Base-by-base conservation (phyloP, 2,329 filamentous ascomycete genomes). In the Trichothecium roseum region DNA sequence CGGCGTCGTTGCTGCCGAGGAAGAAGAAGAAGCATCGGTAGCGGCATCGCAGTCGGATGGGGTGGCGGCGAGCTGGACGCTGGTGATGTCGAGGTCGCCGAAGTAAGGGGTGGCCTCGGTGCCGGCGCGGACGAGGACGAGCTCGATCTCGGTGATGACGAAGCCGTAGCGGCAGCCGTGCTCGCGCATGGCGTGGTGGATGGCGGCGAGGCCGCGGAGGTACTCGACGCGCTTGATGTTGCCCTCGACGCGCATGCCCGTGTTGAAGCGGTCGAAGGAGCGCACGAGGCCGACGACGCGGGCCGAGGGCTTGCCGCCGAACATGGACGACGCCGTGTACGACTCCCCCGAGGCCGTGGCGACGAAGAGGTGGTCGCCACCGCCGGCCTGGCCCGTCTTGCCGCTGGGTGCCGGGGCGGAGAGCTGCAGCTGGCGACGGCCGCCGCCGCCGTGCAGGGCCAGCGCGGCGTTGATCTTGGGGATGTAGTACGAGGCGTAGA, bases 141-240 rank as follows among this genome's bases (percentile, higher is more conserved):
- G 78, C 62, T 96, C 89, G 48, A 94, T 94, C 62, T 95, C 89
- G 1, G 86, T 95, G 52, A 95, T 78, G 57, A 96, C 89, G 67
- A 94, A 96, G 37, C 89, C 89, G 57, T 95, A 96, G 40, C 89
- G 80, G 54, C 85, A 93, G 45, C 80, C 79, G 62, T 94, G 84
- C 62, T 94, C 86, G 56, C 89, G 86, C 86, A 95, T 94, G 52
- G 81, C 79, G 53, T 84, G 76, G 60, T 96, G 89, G 30, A 95
- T 67, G 48, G 93, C 85, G 0, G 87, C 72, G 5, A 96, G 75
- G 2, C 85, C 85, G 34, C 83, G 80, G 15, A 95, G 79, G 63
- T 95, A 95, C 59, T 89, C 79, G 39, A 94, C 84, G 39, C 84
- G 81, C 60, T 87, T 83, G 57, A 86, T 74, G 44, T 88, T 85